Evolutionary conservation across 1,284 basidiomycete species (phyloP), one percentile per base, ranked within the genome.

Genomic region (Pseudozyma thailandica): DNA sequence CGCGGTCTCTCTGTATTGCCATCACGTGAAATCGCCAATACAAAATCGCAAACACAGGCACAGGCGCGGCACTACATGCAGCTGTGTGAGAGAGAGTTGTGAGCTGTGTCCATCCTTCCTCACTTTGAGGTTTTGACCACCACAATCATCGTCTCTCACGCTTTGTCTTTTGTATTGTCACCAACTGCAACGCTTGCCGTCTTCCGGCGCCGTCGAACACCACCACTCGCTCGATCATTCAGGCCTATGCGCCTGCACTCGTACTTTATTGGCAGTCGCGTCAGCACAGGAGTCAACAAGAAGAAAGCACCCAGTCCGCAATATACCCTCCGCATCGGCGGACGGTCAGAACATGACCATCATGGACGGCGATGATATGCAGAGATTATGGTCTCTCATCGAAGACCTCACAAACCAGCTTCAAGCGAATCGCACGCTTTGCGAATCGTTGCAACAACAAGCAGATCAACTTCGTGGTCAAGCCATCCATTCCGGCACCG

Each of bases 391-490:
- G 79, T 63, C 77, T 54, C 74, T 82, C 43, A 72, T 82, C 45
- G 74, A 71, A 27, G 80, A 81, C 45, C 78, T 82, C 38, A 77
- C 78, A 18, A 65, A 77, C 18, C 94, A 98, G 85, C 89, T 97
- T 58, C 86, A 89, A 1, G 88, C 89, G 72, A 98, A 98, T 84
- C 88, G 92, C 50, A 90, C 91, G 78, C 86, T 93, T 55, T 87
- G 92, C 10, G 86, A 85, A 38, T 86, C 89, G 4, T 87, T 98
- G 28, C 89, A 92, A 65, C 85, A 87, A 16, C 90, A 93, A 78
- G 88, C 92, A 0, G 86, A 87, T 15, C 85, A 89, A n/a, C 87
- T 97, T 78, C 63, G 58, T 2, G 81, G 80, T 4, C 91, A 95
- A 82, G 90, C 93, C n/a, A 85, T 88, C 1, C 88, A 93, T 78